Evolutionary conservation across 2,329 filamentous ascomycete species (phyloP).

Genomic region (Cladophialophora chaetospira): DNA sequence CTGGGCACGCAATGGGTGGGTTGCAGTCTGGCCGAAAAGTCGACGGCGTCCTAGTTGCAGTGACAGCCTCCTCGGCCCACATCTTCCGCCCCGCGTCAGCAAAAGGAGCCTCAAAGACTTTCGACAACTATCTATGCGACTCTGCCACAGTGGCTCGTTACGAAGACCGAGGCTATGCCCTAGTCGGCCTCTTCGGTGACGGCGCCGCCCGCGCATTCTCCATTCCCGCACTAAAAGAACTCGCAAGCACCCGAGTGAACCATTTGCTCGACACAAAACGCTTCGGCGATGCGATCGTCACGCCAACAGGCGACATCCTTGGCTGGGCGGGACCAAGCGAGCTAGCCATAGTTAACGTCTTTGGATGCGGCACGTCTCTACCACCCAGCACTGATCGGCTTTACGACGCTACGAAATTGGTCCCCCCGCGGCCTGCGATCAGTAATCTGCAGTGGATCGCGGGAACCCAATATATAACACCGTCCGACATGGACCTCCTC

Average conservation of each 20-base stretch:
- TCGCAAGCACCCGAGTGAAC: conserved; percentile 66
- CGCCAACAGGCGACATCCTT: conserved; percentile 76
- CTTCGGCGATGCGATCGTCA: conserved; percentile 70
- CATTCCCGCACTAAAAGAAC: conserved; percentile 84
- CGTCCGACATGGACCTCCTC: conserved; percentile 82
- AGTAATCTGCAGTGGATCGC: conserved; percentile 96
- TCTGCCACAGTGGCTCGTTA: conserved; percentile 75
- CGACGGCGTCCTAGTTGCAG: conserved; percentile 77
- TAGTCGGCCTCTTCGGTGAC: conserved; percentile 85
- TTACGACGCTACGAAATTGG: conserved; percentile 71
- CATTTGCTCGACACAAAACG: conserved; percentile 72
- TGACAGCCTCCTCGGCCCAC: conserved; percentile 72
- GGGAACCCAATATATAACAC: conserved; percentile 87
- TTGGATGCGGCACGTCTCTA: conserved; percentile 71
- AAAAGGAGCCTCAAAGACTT: conserved; percentile 91
- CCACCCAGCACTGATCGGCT: conserved; percentile 70
- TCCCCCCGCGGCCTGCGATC: conserved; percentile 85
- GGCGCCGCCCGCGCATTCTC: conserved; percentile 77
- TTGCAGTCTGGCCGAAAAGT: conserved; percentile 74
- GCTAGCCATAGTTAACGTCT: conserved; percentile 77
- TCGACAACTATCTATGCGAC: conserved; percentile 81
- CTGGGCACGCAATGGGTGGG: conserved; percentile 71
- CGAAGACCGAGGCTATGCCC: conserved; percentile 72
- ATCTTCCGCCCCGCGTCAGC: conserved; percentile 82
- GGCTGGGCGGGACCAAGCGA: conserved; percentile 89